These are phyloP conservation scores for Clathrus columnatus DNA, from an alignment of 768 basidiomycete species.

Conservation along the genomic window DNA sequence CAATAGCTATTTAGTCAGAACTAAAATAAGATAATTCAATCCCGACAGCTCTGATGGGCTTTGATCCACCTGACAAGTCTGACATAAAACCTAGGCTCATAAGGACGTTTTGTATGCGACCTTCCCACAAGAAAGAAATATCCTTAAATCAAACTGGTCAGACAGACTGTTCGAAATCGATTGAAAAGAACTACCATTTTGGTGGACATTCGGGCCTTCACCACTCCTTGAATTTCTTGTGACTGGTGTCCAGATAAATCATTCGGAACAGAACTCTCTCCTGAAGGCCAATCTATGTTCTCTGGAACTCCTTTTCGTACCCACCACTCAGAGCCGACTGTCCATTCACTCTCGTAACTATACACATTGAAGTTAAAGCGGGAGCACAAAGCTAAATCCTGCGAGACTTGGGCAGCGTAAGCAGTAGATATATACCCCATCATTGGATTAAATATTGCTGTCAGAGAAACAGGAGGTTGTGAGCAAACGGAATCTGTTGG, in stretches of 20 bases:
- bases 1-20: conserved; percentile 30
- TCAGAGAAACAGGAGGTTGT: conserved; percentile 91
- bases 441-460: conserved; percentile 93
- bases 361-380: conserved; percentile 96
- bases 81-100: conserved; percentile 89
- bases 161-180: conserved; percentile 3
- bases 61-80: conserved; percentile 74
- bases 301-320: conserved; percentile 44
- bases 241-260: neutral
- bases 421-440: conserved; percentile 88
- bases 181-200: conserved; percentile 49
- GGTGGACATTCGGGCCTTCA: conserved; percentile 86
- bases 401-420: conserved; percentile 81
- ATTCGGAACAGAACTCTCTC: conserved; percentile 5
- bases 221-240: conserved; percentile 61
- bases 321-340: conserved; percentile 96
- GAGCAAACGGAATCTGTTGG: conserved; percentile 46
- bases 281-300: conserved; percentile 2
- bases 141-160: conserved; percentile 40
- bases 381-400: conserved; percentile 77
- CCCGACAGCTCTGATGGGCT: conserved; percentile 83
- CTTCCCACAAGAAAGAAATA: conserved; percentile 89
- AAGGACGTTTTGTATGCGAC: conserved; percentile 79
- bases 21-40: conserved; percentile 93
- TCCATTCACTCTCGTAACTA: conserved; percentile 94